A percentile compares a stretch with the other conserved stretches of the same genome.
phyloP scores from a whole-genome alignment of 495 filamentous ascomycete species.

The Stereocaulon alpinum region DNA sequence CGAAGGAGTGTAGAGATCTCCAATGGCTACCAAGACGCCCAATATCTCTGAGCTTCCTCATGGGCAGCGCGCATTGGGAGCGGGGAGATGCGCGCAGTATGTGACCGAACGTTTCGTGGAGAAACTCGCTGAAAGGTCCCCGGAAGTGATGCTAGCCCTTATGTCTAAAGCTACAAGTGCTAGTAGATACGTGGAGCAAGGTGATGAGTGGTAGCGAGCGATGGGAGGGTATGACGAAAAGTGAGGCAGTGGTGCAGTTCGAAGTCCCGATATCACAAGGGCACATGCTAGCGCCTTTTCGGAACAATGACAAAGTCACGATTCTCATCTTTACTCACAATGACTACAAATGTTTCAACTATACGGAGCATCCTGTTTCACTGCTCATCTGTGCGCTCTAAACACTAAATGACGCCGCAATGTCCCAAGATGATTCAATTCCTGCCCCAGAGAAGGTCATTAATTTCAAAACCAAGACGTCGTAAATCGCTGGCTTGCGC shows the following conservation, averaged over 20 bases:
- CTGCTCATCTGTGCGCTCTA: not conserved
- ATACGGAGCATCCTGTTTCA: not conserved
- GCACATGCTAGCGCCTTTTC: slow-evolving; percentile 6
- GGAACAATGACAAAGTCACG: not conserved
- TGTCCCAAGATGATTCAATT: not conserved
- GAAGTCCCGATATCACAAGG: not conserved
- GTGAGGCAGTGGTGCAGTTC: slow-evolving; percentile 6
- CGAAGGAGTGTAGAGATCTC: not conserved
- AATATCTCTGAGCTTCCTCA: not conserved
- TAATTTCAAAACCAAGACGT: not conserved
- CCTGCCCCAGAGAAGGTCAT: not conserved
- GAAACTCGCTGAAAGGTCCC: not conserved
- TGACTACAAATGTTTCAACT: not conserved
- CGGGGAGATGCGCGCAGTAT: not conserved
- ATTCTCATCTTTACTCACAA: not conserved
- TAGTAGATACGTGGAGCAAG: not conserved
- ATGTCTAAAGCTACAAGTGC: not conserved
- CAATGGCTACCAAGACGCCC: slow-evolving; percentile 7
- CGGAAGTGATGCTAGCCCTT: not conserved
- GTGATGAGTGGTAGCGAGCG: not conserved
- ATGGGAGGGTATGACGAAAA: not conserved
- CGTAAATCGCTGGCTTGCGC: not conserved
- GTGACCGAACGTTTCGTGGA: not conserved
- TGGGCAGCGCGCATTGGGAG: slow-evolving; percentile 10
- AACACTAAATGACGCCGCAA: no score